These are phyloP conservation scores for Limtongozyma cylindracea DNA, from an alignment of 805 yeast species.

Conservation along the genomic window DNA sequence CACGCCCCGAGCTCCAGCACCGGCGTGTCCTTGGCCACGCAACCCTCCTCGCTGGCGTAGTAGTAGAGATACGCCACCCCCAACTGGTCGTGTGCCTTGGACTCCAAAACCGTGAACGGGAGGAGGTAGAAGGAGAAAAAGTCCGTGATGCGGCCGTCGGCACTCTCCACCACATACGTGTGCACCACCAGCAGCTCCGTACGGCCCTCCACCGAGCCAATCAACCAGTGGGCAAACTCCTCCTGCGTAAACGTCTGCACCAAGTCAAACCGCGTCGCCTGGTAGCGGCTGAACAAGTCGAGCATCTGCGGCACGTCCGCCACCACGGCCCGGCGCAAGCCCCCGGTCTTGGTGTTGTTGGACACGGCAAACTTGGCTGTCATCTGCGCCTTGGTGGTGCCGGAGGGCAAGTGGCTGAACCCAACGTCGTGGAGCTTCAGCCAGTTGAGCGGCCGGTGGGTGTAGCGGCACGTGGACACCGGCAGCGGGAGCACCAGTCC, in stretches of 20 bases:
- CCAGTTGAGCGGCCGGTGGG: slow-evolving; percentile 92
- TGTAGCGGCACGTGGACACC: slow-evolving; percentile 64
- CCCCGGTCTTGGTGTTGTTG: slow-evolving; percentile 17
- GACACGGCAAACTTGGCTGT: slow-evolving; percentile 35
- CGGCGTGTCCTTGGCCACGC: slow-evolving; percentile 2
- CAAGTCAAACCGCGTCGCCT: slow-evolving; percentile 46
- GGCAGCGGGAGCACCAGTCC: slow-evolving; percentile 90
- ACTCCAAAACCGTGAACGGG: slow-evolving; percentile 63
- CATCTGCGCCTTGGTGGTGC: slow-evolving; percentile 42
- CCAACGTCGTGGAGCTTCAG: slow-evolving; percentile 72
- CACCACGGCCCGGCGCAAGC: slow-evolving; percentile 28
- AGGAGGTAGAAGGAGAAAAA: slow-evolving; percentile 74
- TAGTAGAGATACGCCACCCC: slow-evolving; percentile 79
- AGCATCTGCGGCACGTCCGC: slow-evolving; percentile 42
- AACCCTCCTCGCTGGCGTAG: slow-evolving; percentile 53
- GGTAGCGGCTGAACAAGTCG: slow-evolving; percentile 32
- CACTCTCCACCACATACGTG: slow-evolving; percentile 51
- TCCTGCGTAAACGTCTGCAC: slow-evolving; percentile 40
- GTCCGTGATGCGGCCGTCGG: slow-evolving; percentile 52
- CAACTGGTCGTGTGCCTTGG: slow-evolving; percentile 38
- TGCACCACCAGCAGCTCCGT: slow-evolving; percentile 29
- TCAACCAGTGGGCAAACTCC: slow-evolving; percentile 65
- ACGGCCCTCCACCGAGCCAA: slow-evolving; percentile 26
- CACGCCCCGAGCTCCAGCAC: slow-evolving; percentile 10
- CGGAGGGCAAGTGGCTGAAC: slow-evolving; percentile 56